phyloP scores from a whole-genome alignment of 768 basidiomycete genomes.

The Lactarius sanguifluus region DNA sequence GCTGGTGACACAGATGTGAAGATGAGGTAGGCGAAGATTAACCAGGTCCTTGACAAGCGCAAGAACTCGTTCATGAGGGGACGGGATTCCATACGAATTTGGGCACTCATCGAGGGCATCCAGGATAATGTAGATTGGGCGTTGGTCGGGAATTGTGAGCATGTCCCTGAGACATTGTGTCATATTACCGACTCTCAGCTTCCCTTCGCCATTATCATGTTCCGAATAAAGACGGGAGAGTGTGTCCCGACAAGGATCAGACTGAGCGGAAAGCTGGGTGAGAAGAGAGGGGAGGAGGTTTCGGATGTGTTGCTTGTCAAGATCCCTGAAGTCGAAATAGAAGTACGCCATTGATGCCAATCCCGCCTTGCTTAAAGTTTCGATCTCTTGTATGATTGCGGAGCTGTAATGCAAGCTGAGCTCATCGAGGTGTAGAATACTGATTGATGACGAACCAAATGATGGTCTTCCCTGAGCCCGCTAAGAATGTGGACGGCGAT shows the following conservation, averaged over 20 bases:
- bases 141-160: neutral
- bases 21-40: neutral
- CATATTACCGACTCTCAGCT: neutral
- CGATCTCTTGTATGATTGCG: no score
- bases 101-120: neutral
- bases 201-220: neutral
- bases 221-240: no score
- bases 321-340: no score
- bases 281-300: no score
- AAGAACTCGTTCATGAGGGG: neutral
- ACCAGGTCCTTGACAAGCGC: neutral
- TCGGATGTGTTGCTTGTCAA: no score
- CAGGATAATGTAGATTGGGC: neutral
- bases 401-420: no score
- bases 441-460: neutral
- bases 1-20: neutral
- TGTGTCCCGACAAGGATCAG: no score
- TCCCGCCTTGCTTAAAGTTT: no score
- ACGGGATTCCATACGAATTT: neutral
- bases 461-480: neutral
- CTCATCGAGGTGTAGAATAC: no score
- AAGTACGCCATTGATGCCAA: no score
- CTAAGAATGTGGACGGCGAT: neutral
- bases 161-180: neutral
- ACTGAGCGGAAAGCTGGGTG: no score